These are phyloP conservation scores for Kuraishia borneana DNA, from an alignment of 805 yeast species.

Conservation along the genomic window DNA sequence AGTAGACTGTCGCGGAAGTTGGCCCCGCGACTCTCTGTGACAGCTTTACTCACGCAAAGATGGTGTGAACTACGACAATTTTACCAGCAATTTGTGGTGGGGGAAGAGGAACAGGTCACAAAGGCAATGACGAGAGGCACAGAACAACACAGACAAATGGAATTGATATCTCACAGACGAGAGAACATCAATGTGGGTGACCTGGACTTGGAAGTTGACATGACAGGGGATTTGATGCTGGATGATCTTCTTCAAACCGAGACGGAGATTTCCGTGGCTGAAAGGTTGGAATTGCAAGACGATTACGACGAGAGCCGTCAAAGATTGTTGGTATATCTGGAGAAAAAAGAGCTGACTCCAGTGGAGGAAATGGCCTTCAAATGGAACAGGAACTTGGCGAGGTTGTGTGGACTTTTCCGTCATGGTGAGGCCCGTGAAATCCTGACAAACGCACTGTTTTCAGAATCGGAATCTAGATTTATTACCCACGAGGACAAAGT, in stretches of 20 bases:
- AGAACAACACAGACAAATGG: slow-evolving; percentile 34
- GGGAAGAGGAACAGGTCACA: slow-evolving; percentile 19
- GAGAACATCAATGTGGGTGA: slow-evolving; percentile 6
- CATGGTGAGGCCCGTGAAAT: slow-evolving; percentile 54
- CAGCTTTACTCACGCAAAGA: slow-evolving; percentile 40
- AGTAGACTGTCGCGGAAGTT: slow-evolving; percentile 5
- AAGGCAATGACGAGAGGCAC: slow-evolving; percentile 35
- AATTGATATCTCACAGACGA: slow-evolving; percentile 30
- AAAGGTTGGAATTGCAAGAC: background rate
- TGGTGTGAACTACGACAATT: slow-evolving; percentile 62
- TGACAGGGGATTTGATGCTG: slow-evolving; percentile 3
- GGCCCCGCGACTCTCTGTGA: slow-evolving; percentile 39
- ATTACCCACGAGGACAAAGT: background rate
- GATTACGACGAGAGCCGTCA: slow-evolving; percentile 2
- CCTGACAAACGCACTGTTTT: slow-evolving; percentile 35
- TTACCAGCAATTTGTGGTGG: slow-evolving; percentile 39
- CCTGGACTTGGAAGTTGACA: background rate
- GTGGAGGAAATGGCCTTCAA: slow-evolving; percentile 15
- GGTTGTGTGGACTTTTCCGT: slow-evolving; percentile 28
- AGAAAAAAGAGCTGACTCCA: slow-evolving; percentile 9
- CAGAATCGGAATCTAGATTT: slow-evolving; percentile 4
- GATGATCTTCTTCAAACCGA: background rate
- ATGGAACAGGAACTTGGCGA: slow-evolving; percentile 31
- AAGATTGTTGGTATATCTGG: slow-evolving; percentile 4
- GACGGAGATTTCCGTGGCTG: background rate